phyloP scores from a whole-genome alignment of 805 yeast genomes.

The Kazachstania kunashirensis region DNA sequence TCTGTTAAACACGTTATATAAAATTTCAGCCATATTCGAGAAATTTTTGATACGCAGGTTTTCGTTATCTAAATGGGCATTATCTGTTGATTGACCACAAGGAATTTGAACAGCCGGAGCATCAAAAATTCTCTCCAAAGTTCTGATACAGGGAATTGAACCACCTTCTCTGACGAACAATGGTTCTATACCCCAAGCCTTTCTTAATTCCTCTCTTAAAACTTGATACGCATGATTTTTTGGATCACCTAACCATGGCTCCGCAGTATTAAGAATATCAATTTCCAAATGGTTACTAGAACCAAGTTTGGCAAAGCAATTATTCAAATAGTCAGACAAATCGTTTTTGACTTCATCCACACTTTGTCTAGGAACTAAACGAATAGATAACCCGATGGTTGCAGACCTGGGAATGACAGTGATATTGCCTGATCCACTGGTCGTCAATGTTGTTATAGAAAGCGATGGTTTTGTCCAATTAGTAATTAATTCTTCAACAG shows the following conservation, averaged over 20 bases:
- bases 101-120: conserved; percentile 96
- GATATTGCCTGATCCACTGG: conserved; percentile 82
- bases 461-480: conserved; percentile 89
- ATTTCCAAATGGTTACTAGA: conserved; percentile 56
- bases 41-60: conserved; percentile 70
- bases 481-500: conserved; percentile 49
- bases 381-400: conserved; percentile 63
- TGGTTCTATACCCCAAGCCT: conserved; percentile 76
- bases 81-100: conserved; percentile 90
- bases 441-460: conserved; percentile 73
- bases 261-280: conserved; percentile 72
- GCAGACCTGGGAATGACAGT: conserved; percentile 85
- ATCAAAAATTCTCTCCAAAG: conserved; percentile 65
- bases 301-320: conserved; percentile 39
- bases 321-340: conserved; percentile 39
- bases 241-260: conserved; percentile 93
- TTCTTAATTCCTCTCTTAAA: conserved; percentile 48
- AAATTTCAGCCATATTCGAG: conserved; percentile 59
- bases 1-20: conserved; percentile 43
- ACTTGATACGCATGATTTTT: conserved; percentile 62
- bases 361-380: conserved; percentile 86
- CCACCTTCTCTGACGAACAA: conserved; percentile 92
- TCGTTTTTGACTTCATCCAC: conserved; percentile 44
- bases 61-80: conserved; percentile 88
- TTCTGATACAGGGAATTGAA: conserved; percentile 83